Conservation (phyloP, 2,329 filamentous ascomycete genomes). For the Fusarium pseudoanthophilum region DNA sequence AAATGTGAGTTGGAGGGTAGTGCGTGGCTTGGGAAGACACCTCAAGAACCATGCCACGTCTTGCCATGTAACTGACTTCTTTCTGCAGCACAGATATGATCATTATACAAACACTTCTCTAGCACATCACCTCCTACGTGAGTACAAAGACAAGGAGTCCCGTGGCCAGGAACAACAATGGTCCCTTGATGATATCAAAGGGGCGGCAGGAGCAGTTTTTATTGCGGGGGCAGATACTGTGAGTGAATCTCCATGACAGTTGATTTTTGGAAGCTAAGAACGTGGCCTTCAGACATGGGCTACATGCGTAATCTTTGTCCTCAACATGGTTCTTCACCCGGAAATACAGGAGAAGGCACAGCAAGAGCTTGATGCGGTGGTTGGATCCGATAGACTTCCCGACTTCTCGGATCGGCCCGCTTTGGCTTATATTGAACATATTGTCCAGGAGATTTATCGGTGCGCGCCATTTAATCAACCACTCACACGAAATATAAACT, state of each 20-base stretch:
- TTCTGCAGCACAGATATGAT: constrained; percentile 15
- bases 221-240: constrained; percentile 60
- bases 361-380: constrained; percentile 57
- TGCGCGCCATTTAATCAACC: constrained; percentile 19
- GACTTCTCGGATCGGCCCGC: constrained; percentile 55
- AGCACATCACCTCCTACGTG: constrained; percentile 41
- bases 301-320: constrained; percentile 52
- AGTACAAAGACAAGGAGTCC: constrained; percentile 28
- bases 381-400: constrained; percentile 56
- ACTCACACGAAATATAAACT: background rate
- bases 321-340: constrained; percentile 56
- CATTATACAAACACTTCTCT: constrained; percentile 37
- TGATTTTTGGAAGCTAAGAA: constrained; percentile 38
- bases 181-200: constrained; percentile 59
- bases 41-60: too few species aligned
- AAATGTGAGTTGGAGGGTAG: constrained; percentile 35
- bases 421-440: constrained; percentile 57
- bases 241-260: constrained; percentile 22
- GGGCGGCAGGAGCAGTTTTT: constrained; percentile 60
- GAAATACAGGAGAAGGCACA: constrained; percentile 59
- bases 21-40: background rate
- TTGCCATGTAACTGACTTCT: constrained; percentile 20
- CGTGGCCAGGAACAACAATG: constrained; percentile 33
- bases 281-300: constrained; percentile 41
- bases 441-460: constrained; percentile 58